Evolutionary conservation across 1,139 yeast genomes (phyloP), one percentile per base, ranked within the genome.

Genomic region (Blastobotrys apis): DNA sequence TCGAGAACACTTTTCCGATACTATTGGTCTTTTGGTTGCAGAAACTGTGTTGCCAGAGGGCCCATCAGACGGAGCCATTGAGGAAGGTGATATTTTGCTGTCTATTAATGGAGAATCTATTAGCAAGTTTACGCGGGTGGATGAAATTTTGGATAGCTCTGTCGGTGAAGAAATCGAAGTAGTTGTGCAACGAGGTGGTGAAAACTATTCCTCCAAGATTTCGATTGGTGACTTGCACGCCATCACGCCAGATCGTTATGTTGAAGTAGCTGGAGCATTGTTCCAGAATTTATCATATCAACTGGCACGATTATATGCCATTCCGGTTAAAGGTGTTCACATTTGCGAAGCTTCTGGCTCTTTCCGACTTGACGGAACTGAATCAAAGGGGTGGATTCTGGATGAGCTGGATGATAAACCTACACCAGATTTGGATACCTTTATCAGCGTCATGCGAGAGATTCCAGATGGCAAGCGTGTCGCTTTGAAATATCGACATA

Each of bases 261-360:
- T 88, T 2, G 85, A 82, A 50, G 92, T 84, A 6, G 83, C 85
- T 38, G 97, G 97, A 43, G 95, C 94, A 1, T 75, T 85, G 0
- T 86, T 88, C 66, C 88, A 88, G 60, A 80, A 84, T 44, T 67
- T 88, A 53, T 84, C 94, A 37, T 90, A 88, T 62, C 97, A 88
- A 64, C 73, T 87, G 65, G 97, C 97, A 2, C 75, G 95, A 59
- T 74, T 81, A 44, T 86, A 80, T 60, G 86, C 94, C 39, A 75
- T 87, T 34, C 94, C 96, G 0, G 90, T 84, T 4, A 75, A 71
- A 53, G 97, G 97, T 31, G 95, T 88, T 0, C 87, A 78, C 59
- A 74, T 86, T 37, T 81, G 84, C 54, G 79, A 84, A 53, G 87
- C 94, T 0, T 72, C 84, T 3, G 94, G 94, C 0, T 82, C 94